phyloP scores from a whole-genome alignment of 2,329 filamentous ascomycete species.

The Sporothrix protearum region DNA sequence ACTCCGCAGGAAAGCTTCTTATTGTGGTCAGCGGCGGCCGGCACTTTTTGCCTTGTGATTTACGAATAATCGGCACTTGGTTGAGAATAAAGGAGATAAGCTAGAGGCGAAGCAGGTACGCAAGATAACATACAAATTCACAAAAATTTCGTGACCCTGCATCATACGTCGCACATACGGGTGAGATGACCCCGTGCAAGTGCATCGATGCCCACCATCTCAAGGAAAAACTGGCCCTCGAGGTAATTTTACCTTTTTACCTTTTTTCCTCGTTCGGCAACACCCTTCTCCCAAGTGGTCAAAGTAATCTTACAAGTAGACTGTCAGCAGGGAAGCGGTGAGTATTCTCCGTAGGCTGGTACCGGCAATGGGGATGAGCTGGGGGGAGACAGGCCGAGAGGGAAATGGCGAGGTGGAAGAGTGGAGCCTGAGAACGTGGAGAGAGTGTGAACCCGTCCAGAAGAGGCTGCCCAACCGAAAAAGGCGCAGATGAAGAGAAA shows the following conservation, averaged over 20 bases:
- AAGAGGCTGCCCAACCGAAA: constrained; percentile 1
- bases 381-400: constrained; percentile 3
- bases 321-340: constrained; percentile 14
- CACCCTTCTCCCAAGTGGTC: neutral
- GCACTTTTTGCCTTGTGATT: neutral
- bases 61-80: neutral
- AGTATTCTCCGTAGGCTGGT: constrained; percentile 12
- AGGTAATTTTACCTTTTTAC: neutral
- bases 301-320: neutral
- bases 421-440: constrained; percentile 17
- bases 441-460: neutral
- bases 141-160: neutral
- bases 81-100: neutral
- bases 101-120: neutral
- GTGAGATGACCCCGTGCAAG: neutral
- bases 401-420: constrained; percentile 5
- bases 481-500: neutral
- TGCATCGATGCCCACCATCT: neutral
- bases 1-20: neutral
- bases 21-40: neutral
- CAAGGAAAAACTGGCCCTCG: constrained; percentile 4
- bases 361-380: constrained; percentile 12
- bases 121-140: neutral
- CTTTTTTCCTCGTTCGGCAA: neutral
- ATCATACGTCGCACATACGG: neutral